Evolutionary conservation across 2,329 filamentous ascomycete genomes (phyloP), one percentile per base, ranked within the genome.

Genomic region (Paraphoma sp.): DNA sequence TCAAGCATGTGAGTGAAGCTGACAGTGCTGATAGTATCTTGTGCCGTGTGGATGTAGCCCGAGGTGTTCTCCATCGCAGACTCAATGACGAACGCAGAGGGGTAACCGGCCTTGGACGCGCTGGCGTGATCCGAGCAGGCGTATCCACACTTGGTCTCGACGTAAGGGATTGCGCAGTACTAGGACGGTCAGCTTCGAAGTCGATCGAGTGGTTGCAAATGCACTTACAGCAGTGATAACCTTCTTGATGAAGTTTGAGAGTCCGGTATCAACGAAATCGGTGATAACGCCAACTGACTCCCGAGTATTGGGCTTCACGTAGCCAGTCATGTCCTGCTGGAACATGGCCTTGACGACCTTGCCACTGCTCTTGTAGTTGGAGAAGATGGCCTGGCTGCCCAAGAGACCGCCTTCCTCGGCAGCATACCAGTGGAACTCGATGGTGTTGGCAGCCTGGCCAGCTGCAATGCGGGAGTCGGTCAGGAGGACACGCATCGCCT

Each of bases 361-460:
- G 11, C 85, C 84, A n/a, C 84, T 77, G 71, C 87, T 86, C 76
- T 90, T 88, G 72, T 97, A 97, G 10, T 85, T 79, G 40, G 85
- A 83, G 81, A 97, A 97, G 74, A 98, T 89, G 54, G 90, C 93
- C 76, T 96, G 92, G 70, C 89, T 93, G 51, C 93, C 93, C 4
- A 96, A 84, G 45, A 97, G 82, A 30, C 93, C 93, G 50, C 88
- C 92, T 77, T 96, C 93, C 75, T 96, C 93, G 14, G 91, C 93
- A 46, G 89, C 91, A 79, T 96, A 96, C 92, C 92, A 97, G 78
- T 97, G 93, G 78, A 97, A 97, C 79, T 98, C 94, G 68, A 98
- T 83, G 1, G 92, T 96, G 79, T 97, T 97, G 57, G 86, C 77
- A 6, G 88, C 88, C 65, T 90, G 86, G 61, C 92, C 92, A 44